These are phyloP conservation scores for Stemphylium beticola DNA, from an alignment of 2,329 filamentous ascomycete species.

Conservation along the genomic window DNA sequence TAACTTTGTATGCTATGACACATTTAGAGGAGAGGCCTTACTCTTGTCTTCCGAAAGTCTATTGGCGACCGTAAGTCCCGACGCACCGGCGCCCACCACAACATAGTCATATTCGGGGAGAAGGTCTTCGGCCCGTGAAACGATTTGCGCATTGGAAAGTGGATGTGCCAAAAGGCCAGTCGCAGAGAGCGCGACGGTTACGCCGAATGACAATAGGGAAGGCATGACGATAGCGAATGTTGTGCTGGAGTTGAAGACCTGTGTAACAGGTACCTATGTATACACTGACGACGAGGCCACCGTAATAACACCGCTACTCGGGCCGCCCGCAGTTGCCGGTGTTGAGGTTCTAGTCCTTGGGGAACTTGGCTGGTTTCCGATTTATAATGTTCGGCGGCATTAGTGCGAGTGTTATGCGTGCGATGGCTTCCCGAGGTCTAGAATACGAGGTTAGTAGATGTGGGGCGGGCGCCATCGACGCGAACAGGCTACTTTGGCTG, in stretches of 20 bases:
- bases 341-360: background rate
- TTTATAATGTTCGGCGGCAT: constrained; percentile 1
- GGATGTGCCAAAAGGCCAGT: constrained; percentile 22
- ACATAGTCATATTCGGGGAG: constrained; percentile 35
- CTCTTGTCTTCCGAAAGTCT: constrained; percentile 31
- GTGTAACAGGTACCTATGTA: background rate
- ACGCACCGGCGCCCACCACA: constrained; percentile 34
- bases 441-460: background rate
- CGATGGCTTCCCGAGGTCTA: too few species aligned
- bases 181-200: constrained; percentile 19
- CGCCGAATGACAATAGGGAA: constrained; percentile 12
- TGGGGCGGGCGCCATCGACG: background rate
- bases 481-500: background rate
- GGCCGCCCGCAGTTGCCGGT: constrained; percentile 6
- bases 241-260: background rate
- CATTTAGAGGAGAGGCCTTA: constrained; percentile 1
- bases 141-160: constrained; percentile 19
- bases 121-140: constrained; percentile 19
- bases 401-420: background rate
- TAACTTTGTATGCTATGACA: background rate
- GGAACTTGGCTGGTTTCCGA: background rate
- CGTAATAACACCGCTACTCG: constrained; percentile 5
- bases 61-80: constrained; percentile 39
- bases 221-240: constrained; percentile 10
- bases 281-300: background rate